Evolutionary conservation across 2,329 filamentous ascomycete species (phyloP).

Genomic region (Nemania bipapillata): DNA sequence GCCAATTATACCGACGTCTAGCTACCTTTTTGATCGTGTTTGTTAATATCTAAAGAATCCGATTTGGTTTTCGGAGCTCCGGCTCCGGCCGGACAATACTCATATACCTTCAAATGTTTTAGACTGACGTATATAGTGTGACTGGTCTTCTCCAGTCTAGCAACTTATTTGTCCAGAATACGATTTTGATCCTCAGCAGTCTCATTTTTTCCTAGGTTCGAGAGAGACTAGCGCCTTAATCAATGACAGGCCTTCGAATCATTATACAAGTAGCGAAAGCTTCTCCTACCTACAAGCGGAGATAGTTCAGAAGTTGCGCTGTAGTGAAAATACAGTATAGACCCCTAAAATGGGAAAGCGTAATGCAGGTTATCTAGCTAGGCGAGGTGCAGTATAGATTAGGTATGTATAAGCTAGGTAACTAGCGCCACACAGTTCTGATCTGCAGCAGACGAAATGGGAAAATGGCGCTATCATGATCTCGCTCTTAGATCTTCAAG

Average conservation of each 20-base stretch:
- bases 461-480: conserved; percentile 17
- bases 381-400: not conserved
- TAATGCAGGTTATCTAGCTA: conserved; percentile 11
- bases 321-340: not conserved
- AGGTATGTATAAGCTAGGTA: not conserved
- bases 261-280: not conserved
- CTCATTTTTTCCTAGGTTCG: too few relatives aligned
- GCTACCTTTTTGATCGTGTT: not conserved
- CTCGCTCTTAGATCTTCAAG: conserved; percentile 1
- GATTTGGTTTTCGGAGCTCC: not conserved
- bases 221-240: not conserved
- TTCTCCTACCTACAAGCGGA: not conserved
- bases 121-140: not conserved
- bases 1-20: not conserved
- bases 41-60: not conserved
- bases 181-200: too few relatives aligned
- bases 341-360: conserved; percentile 26
- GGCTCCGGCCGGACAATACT: not conserved
- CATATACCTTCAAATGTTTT: not conserved
- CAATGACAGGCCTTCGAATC: not conserved
- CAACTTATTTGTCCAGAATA: not conserved
- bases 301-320: not conserved
- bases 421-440: conserved; percentile 12
- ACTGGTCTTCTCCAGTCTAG: not conserved
- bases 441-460: conserved; percentile 2